Percentiles rank a stretch among this genome's conserved stretches.
Evolutionary conservation across 352 stramenopile genomes (phyloP).

Genomic region (Phytophthora aleatoria): DNA sequence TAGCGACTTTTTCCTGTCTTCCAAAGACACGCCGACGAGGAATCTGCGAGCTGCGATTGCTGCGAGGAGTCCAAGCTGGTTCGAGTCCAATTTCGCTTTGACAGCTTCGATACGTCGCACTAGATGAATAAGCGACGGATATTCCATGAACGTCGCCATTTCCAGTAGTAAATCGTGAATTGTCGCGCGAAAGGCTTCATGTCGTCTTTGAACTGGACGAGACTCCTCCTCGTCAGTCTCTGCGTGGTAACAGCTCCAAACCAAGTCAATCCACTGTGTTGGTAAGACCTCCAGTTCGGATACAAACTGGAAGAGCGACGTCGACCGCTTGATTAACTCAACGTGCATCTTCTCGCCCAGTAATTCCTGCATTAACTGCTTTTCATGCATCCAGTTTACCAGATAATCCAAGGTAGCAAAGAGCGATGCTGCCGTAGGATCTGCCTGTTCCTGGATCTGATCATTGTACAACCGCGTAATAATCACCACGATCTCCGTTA

Average conservation of each 20-base stretch:
- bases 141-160: slow-evolving; percentile 55
- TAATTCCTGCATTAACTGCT: slow-evolving; percentile 51
- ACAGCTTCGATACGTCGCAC: slow-evolving; percentile 31
- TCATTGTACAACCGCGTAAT: slow-evolving; percentile 52
- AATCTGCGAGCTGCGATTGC: slow-evolving; percentile 39
- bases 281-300: slow-evolving; percentile 41
- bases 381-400: slow-evolving; percentile 56
- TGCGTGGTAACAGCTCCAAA: slow-evolving; percentile 60
- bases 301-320: slow-evolving; percentile 66
- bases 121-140: slow-evolving; percentile 40
- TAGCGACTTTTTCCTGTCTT: slow-evolving; percentile 18
- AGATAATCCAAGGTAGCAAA: slow-evolving; percentile 35
- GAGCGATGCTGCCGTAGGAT: slow-evolving; percentile 33
- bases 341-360: slow-evolving; percentile 72
- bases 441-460: slow-evolving; percentile 36
- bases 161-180: slow-evolving; percentile 62
- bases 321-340: slow-evolving; percentile 67
- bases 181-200: slow-evolving; percentile 50
- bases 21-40: slow-evolving; percentile 6
- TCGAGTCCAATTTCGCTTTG: slow-evolving; percentile 29
- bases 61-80: slow-evolving; percentile 37
- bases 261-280: slow-evolving; percentile 47
- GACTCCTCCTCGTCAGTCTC: slow-evolving; percentile 7
- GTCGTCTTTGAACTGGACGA: slow-evolving; percentile 34
- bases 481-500: slow-evolving; percentile 65